Base-by-base conservation (phyloP, 2,329 filamentous ascomycete genomes). In the Paracoccidioides lutzii region DNA sequence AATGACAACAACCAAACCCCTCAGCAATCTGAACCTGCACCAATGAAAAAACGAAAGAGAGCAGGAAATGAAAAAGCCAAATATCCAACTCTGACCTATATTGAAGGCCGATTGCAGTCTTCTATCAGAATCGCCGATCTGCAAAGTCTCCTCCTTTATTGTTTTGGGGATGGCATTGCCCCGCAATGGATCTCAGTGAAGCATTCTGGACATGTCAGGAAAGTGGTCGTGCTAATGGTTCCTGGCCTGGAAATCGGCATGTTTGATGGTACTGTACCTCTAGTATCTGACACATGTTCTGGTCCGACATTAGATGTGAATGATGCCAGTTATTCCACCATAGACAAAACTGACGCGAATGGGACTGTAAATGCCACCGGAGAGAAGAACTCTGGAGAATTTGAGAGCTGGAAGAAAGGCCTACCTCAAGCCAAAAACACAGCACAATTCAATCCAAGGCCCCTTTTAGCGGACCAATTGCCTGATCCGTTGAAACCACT, bases 201-300 rank as follows among this genome's bases (percentile, higher is more conserved):
- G 59, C 77, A 83, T 65, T 78, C 78, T 46, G 71, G 69, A 15
- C 72, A 75, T 58, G 76, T 84, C 43, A 73, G 73, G 56, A 94
- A 93, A 72, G 85, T 94, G 35, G 90, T 97, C 35, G 81, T 88
- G 43, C 75, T 98, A 61, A 91, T 96, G 87, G 83, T 96, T 9
- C 93, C 93, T 9, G 93, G 93, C 0, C 73, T 98, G 30, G 91
- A 97, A 67, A 81, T 88, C 64, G 86, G 83, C 59, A 93, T 97
- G 87, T 95, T 97, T 72, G 81, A 86, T 68, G 78, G 81, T 40
- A 73, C 71, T 3, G 71, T 81, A 10, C 49, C 58, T 4, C 40
- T 60, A 30, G 33, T 53, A 33, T n/a, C 22, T 43, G 30, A n/a
- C 28, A 41, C 46, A 37, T 74, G 76, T 45, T 66, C n/a, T 33